Base-by-base conservation (phyloP, 1,139 yeast species). In the Zygoascus hellenicus region DNA sequence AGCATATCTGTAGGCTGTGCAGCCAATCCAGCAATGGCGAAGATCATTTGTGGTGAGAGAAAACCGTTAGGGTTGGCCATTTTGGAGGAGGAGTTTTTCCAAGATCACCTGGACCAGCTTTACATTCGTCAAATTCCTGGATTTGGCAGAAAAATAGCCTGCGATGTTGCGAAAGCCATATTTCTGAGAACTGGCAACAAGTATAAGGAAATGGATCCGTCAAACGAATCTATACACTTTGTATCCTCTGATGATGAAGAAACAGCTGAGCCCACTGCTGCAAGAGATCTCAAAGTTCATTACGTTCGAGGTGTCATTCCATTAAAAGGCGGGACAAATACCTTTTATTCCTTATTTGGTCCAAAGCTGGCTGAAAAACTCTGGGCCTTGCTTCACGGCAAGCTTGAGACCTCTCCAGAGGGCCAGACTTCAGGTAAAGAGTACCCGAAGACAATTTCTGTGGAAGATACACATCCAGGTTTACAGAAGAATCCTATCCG, bases 1-100 rank as follows among this genome's bases (percentile, higher is more conserved):
- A 54, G 63, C 15, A 63, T 67, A 47, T 63, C 69, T 1, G 59
- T 65, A 14, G 71, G 71, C 9, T 61, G 65, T 2, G 64, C 63
- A 1, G 44, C 52, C 5, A 58, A 61, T 40, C 62, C 63, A 36
- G 55, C 61, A 6, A 43, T 62, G 22, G 66, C 71, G 15, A 67
- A 67, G 48, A 62, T 67, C 59, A 62, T 58, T 1, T 61, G 67
- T 22, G 53, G 57, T 5, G 26, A 47, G 19, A 58, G 64, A 48
- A 67, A 67, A 46, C 71, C 71, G 0, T 48, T 50, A 9, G 68
- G 67, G 1, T 57, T 66, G 30, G 56, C 68, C 1, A 51, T 62
- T 3, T 48, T 66, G 15, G 19, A 61, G 5, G 62, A 67, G 0
- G 59, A 56, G 2, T 48, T 51, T 14, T 56, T 50, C 19, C 55